These are phyloP conservation scores for Camellia granthamiana DNA, from an alignment of 148 eudicot genomes.

Conservation along the genomic window DNA sequence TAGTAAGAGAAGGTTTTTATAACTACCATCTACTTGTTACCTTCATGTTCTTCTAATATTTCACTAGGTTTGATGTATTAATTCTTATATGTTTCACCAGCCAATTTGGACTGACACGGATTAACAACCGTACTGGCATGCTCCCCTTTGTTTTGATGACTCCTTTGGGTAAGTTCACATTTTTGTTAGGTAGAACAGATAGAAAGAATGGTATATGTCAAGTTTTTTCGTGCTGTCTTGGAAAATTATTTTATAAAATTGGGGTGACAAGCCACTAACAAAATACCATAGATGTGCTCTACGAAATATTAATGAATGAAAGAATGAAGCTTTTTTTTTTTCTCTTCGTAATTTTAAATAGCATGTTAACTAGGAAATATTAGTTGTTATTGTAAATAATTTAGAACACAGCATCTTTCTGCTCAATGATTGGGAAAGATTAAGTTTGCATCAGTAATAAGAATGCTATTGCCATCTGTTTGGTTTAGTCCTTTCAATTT, in stretches of 20 bases:
- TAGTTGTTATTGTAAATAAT: background rate
- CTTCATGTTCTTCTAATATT: constrained; percentile 1
- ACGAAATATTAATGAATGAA: background rate
- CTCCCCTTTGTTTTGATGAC: constrained; percentile 90
- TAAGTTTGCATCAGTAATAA: background rate
- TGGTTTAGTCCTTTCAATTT: background rate
- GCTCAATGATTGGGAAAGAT: background rate
- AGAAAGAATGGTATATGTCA: background rate
- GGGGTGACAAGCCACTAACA: background rate
- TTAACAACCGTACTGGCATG: constrained; percentile 80
- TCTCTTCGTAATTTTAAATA: background rate
- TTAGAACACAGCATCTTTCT: background rate
- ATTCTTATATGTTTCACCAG: constrained; percentile 36
- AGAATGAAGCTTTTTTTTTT: background rate
- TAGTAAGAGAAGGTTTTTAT: constrained; percentile 83
- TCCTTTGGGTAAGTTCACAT: constrained; percentile 75
- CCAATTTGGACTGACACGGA: constrained; percentile 92
- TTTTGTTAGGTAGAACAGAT: background rate
- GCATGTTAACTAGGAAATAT: background rate
- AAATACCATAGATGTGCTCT: background rate
- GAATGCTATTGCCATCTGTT: background rate
- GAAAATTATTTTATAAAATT: background rate
- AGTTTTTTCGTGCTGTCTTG: background rate
- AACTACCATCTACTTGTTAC: constrained; percentile 8
- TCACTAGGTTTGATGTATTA: constrained; percentile 14